These are phyloP conservation scores for Alectoria sarmentosa DNA, from an alignment of 495 filamentous ascomycete genomes.

Conservation along the genomic window DNA sequence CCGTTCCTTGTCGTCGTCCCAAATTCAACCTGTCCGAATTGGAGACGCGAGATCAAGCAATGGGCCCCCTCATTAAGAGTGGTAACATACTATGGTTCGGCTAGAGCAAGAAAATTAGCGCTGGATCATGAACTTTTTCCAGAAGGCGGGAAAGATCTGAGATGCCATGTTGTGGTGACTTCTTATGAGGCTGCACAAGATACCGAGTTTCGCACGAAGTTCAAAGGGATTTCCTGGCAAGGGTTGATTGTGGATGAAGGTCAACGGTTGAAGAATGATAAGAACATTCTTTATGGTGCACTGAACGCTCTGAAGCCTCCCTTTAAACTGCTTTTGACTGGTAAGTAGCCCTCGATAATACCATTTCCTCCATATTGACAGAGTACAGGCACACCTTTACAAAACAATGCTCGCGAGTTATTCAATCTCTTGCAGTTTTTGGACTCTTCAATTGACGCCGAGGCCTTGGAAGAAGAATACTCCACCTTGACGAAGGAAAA, in stretches of 20 bases:
- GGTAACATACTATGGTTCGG: slow-evolving; percentile 82
- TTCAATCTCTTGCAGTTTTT: slow-evolving; percentile 96
- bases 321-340: slow-evolving; percentile 80
- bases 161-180: slow-evolving; percentile 87
- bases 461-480: slow-evolving; percentile 66
- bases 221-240: slow-evolving; percentile 69
- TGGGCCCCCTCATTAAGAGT: slow-evolving; percentile 85
- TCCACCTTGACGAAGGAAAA: slow-evolving; percentile 69
- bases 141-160: slow-evolving; percentile 49
- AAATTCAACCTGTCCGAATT: slow-evolving; percentile 92
- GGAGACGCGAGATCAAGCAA: slow-evolving; percentile 91
- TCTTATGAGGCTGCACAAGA: slow-evolving; percentile 84
- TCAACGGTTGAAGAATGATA: slow-evolving; percentile 91
- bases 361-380: not conserved
- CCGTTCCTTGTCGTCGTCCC: slow-evolving; percentile 92
- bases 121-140: slow-evolving; percentile 79
- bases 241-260: slow-evolving; percentile 93
- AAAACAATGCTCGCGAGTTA: slow-evolving; percentile 90
- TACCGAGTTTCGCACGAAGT: slow-evolving; percentile 52
- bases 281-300: slow-evolving; percentile 68
- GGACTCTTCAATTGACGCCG: slow-evolving; percentile 61
- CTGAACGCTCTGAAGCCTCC: slow-evolving; percentile 64
- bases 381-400: slow-evolving; percentile 82
- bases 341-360: slow-evolving; percentile 37
- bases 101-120: slow-evolving; percentile 60